phyloP scores from a whole-genome alignment of 1,139 yeast species.

The Nadsonia commutata region DNA sequence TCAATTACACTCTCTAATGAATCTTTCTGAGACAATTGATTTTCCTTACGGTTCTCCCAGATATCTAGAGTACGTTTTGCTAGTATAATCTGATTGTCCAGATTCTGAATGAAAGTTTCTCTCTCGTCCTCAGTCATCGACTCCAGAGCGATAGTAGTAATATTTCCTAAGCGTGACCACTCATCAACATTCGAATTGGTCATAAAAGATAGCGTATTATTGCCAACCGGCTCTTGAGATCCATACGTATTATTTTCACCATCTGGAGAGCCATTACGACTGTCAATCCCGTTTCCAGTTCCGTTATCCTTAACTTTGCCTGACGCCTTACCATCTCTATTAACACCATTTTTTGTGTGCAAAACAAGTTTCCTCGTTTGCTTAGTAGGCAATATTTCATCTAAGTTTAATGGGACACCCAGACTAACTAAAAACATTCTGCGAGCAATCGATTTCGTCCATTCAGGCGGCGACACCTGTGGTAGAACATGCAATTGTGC shows the following conservation, averaged over 20 bases:
- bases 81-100: slow-evolving; percentile 17
- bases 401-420: slow-evolving; percentile 47
- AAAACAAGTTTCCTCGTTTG: slow-evolving; percentile 20
- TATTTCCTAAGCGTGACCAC: slow-evolving; percentile 22
- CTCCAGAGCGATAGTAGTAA: slow-evolving; percentile 21
- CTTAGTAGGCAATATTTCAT: slow-evolving; percentile 29
- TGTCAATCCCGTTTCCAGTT: no score
- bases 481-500: not conserved
- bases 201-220: slow-evolving; percentile 10
- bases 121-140: slow-evolving; percentile 24
- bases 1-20: slow-evolving; percentile 61
- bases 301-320: no score
- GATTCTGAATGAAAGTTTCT: slow-evolving; percentile 14
- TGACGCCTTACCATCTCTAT: not conserved
- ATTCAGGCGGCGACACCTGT: not conserved
- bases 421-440: slow-evolving; percentile 39
- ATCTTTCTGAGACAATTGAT: slow-evolving; percentile 37
- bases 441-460: slow-evolving; percentile 24
- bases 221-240: slow-evolving; percentile 3
- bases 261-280: not conserved
- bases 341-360: slow-evolving; percentile 10
- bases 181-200: slow-evolving; percentile 13
- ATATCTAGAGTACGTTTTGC: slow-evolving; percentile 29
- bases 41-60: slow-evolving; percentile 35
- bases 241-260: not conserved